Evolutionary conservation across 2,329 filamentous ascomycete species (phyloP), one percentile per base, ranked within the genome.

Genomic region (Claviceps sp.): DNA sequence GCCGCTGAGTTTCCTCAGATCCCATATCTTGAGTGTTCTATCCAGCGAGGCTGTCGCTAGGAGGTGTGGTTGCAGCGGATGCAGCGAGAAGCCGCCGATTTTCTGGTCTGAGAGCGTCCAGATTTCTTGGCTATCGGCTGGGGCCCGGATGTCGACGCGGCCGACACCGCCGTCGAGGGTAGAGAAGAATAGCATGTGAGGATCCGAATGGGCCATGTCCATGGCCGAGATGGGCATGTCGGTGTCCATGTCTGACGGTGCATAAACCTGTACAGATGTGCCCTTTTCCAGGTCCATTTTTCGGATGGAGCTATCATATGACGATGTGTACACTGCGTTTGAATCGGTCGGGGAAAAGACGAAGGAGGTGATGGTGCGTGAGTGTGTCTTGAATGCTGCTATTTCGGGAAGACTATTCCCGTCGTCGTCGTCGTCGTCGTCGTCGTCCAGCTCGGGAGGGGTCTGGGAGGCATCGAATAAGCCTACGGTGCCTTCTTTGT

Each of bases 281-380:
- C 86, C 86, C 61, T 88, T 89, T 38, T 80, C 77, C 0, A 98
- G 72, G 62, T 98, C 91, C 20, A 96, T 75, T 54, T 86, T 88
- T 4, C 93, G 81, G 51, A 98, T 88, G 0, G 88, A 90, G 0
- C 88, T 93, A 67, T 98, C 93, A 65, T 98, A 97, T 0, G 90
- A 96, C 0, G 86, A 82, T 0, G 89, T 88, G 61, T 85, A 95
- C 0, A 98, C 74, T 0, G 82, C 77, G 43, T 88, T 89, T 0
- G 79, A 72, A 52, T 94, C 86, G 14, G 77, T 75, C 0, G 84
- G 79, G 1, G 86, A 81, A 58, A 95, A 87, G 29, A 86, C 78
- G 63, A 97, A 88, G 0, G 86, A 83, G 1, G 87, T 83, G 49
- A 98, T 95, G 0, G 93, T 96, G 11, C 90, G 78, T 0, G 86